Base-by-base conservation (phyloP, 1,284 basidiomycete species). In the Cutaneotrichosporon sp. region DNA sequence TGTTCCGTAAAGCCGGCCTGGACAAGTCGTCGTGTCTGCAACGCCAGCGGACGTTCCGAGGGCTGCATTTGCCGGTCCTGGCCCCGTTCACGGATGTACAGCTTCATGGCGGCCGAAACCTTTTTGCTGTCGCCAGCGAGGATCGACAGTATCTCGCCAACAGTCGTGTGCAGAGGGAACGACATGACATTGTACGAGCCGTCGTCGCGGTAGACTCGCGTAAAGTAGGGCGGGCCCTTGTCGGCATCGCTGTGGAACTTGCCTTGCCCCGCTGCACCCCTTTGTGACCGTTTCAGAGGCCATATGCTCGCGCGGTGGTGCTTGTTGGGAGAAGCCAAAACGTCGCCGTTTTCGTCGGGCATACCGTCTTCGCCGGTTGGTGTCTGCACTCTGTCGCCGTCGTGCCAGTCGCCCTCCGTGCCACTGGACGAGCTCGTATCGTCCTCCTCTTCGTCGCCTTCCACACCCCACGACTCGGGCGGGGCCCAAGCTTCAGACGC, bases 1-100 rank as follows among this genome's bases (percentile, higher is more conserved):
- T 81, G 79, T 26, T 85, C 81, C 40, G 87, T 88, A 67, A 93
- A 97, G 0, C 96, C 96, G 7, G 91, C 90, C 70, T 97, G 90
- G 61, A 89, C 83, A 48, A 98, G 77, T 46, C 92, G 81, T 44
- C 90, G 81, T 45, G 86, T 81, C 42, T 96, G 86, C 57, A 97
- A 88, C 47, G 85, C 82, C 0, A 91, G 84, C 0, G 94, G 94
- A 52, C 84, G 81, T 70, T 99, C 96, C 1, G 83, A 85, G 14
- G 83, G 81, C 5, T 83, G 83, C 51, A 96, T 77, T 38, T 90
- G 79, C 12, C 92, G 85, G 68, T 96, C 92, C 78, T 88, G 79
- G 34, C 88, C 87, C 18, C 86, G 80, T 70, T 93, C 89, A 65
- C 86, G 85, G 51, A 94, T 73, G 77, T 90, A 90, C 39, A 94